These are phyloP conservation scores for Nakaseomyces delphensis DNA, from an alignment of 1,139 yeast genomes.

Conservation along the genomic window DNA sequence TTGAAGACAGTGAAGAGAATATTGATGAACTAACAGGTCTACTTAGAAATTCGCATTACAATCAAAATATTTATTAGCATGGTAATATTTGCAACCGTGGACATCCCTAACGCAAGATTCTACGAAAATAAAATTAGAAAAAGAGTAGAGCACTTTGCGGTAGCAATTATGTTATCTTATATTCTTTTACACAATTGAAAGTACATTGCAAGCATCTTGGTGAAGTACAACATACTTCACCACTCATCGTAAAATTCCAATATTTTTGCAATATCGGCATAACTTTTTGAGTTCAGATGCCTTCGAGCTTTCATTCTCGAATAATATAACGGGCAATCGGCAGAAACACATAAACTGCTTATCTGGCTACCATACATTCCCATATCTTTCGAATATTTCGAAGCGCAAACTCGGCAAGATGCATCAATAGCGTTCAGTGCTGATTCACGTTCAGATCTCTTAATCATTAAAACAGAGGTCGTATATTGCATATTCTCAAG, in stretches of 20 bases:
- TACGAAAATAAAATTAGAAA: too few relatives aligned
- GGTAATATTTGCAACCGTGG: background rate
- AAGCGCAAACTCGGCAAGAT: conserved; percentile 31
- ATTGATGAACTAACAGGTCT: background rate
- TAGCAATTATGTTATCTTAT: too few relatives aligned
- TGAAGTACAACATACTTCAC: too few relatives aligned
- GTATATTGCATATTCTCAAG: conserved; percentile 23
- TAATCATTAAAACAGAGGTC: conserved; percentile 18
- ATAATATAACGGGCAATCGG: conserved; percentile 36
- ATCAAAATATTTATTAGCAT: background rate
- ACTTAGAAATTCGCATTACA: background rate
- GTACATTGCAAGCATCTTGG: too few relatives aligned
- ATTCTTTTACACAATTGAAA: too few relatives aligned
- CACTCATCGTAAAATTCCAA: background rate
- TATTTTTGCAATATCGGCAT: background rate
- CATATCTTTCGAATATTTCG: conserved; percentile 20
- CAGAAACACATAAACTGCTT: conserved; percentile 30
- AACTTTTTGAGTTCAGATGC: conserved; percentile 7
- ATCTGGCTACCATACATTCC: conserved; percentile 16
- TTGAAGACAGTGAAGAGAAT: conserved; percentile 3
- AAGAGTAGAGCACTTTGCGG: too few relatives aligned
- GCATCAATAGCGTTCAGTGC: conserved; percentile 17
- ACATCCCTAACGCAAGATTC: too few relatives aligned
- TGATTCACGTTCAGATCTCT: conserved; percentile 17
- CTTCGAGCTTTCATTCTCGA: conserved; percentile 24